phyloP scores from a whole-genome alignment of 2,329 filamentous ascomycete genomes.

The Phyllosticta ampelicida region DNA sequence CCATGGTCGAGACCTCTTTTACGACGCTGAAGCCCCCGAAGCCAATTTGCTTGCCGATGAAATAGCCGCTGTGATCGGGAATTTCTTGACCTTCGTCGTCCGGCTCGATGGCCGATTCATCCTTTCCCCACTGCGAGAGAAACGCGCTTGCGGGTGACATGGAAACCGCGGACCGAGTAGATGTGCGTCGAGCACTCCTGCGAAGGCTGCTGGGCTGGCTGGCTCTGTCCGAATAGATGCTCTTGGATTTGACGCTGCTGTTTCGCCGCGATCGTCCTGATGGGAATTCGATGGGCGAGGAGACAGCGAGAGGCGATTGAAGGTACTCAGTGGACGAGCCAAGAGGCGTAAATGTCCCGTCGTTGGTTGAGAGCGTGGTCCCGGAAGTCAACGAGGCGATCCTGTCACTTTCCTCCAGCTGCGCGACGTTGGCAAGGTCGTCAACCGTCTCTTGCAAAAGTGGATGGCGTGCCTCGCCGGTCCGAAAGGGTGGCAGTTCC shows the following conservation, averaged over 20 bases:
- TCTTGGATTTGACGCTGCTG: slow-evolving; percentile 23
- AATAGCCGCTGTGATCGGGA: slow-evolving; percentile 49
- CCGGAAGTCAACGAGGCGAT: slow-evolving; percentile 34
- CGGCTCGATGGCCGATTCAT: slow-evolving; percentile 27
- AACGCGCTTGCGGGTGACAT: slow-evolving; percentile 50
- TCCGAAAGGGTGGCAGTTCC: slow-evolving; percentile 20
- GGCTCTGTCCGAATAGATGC: slow-evolving; percentile 12
- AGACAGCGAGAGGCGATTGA: slow-evolving; percentile 20
- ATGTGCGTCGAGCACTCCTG: slow-evolving; percentile 29
- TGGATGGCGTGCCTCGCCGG: slow-evolving; percentile 22
- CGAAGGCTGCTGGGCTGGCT: slow-evolving; percentile 23
- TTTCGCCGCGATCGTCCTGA: slow-evolving; percentile 20
- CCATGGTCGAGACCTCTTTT: slow-evolving; percentile 55
- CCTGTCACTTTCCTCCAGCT: slow-evolving; percentile 19
- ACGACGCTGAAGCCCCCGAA: slow-evolving; percentile 56
- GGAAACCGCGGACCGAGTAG: slow-evolving; percentile 41
- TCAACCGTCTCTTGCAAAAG: slow-evolving; percentile 27
- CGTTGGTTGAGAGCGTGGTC: slow-evolving; percentile 29
- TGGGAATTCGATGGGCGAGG: slow-evolving; percentile 28
- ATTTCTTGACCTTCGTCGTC: slow-evolving; percentile 60
- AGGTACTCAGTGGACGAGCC: slow-evolving; percentile 23
- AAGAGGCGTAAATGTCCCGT: slow-evolving; percentile 29
- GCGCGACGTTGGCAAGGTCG: slow-evolving; percentile 4
- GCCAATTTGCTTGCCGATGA: slow-evolving; percentile 56
- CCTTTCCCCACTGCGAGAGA: slow-evolving; percentile 41